These are phyloP conservation scores for Fomitopsis pulvina DNA, from an alignment of 768 basidiomycete species.

Conservation along the genomic window DNA sequence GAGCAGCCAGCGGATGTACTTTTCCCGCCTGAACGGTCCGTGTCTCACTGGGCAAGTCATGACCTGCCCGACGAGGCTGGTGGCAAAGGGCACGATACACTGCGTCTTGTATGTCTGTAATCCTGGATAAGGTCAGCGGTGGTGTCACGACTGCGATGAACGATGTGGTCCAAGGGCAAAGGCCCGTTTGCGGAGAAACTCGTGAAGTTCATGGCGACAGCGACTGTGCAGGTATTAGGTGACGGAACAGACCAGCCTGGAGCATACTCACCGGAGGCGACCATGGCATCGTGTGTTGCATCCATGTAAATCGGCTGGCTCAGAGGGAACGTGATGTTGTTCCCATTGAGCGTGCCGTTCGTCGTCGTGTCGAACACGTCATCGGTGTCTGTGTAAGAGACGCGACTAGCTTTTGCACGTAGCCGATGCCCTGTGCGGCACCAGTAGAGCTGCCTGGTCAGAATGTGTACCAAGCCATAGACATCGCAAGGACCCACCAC, in stretches of 20 bases:
- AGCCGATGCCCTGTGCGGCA: slow-evolving; percentile 33
- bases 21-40: no score
- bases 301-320: slow-evolving; percentile 38
- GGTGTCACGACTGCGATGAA: slow-evolving; percentile 4
- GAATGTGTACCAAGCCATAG: slow-evolving; percentile 25
- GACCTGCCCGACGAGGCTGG: slow-evolving; percentile 42
- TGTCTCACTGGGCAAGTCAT: slow-evolving; percentile 34
- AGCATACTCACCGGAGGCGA: slow-evolving; percentile 27
- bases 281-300: slow-evolving; percentile 40
- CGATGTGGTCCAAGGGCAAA: slow-evolving; percentile 31
- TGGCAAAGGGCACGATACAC: slow-evolving; percentile 39
- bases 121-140: not conserved
- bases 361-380: slow-evolving; percentile 34
- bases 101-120: slow-evolving; percentile 32
- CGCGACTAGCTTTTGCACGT: slow-evolving; percentile 37
- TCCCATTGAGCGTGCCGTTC: slow-evolving; percentile 40
- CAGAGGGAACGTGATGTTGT: slow-evolving; percentile 28
- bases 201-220: slow-evolving; percentile 41
- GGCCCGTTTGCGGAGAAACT: slow-evolving; percentile 34
- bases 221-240: slow-evolving; percentile 15
- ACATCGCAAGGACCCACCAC: slow-evolving; percentile 16
- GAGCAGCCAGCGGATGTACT: slow-evolving; percentile 36
- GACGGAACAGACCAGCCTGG: not conserved
- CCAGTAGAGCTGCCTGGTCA: slow-evolving; percentile 39
- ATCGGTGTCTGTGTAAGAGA: slow-evolving; percentile 33